Evolutionary conservation across 257 asterid species (phyloP).

Genomic region (Capsicum pubescens): DNA sequence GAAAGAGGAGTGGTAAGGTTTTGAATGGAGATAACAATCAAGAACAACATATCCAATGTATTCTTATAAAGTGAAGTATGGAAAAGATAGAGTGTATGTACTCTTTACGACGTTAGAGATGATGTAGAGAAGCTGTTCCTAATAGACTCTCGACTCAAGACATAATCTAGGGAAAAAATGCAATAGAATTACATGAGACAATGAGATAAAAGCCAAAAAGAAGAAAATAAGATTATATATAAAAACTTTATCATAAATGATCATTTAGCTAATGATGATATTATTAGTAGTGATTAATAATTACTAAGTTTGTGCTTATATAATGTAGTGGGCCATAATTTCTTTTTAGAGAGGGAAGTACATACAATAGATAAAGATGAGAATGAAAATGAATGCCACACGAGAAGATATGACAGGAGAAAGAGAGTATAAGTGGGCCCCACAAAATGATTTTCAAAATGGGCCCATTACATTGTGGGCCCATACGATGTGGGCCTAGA

Average conservation of each 20-base stretch:
- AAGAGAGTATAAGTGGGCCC: slow-evolving; percentile 33
- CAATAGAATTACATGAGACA: too few relatives aligned
- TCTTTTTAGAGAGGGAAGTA: slow-evolving; percentile 29
- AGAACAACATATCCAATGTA: too few relatives aligned
- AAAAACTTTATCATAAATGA: not conserved
- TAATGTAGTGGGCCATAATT: slow-evolving; percentile 14
- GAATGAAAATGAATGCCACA: slow-evolving; percentile 47
- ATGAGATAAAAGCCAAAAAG: slow-evolving; percentile 3
- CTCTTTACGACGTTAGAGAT: too few relatives aligned
- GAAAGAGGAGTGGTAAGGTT: not conserved
- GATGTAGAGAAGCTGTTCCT: too few relatives aligned
- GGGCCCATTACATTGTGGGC: too few relatives aligned
- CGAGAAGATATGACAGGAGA: slow-evolving; percentile 34
- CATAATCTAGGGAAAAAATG: too few relatives aligned
- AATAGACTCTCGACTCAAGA: too few relatives aligned
- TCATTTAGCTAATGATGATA: slow-evolving; percentile 36
- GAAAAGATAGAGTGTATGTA: too few relatives aligned
- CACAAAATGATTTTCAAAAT: slow-evolving; percentile 28
- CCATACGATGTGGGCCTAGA: not conserved
- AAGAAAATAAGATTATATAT: not conserved
- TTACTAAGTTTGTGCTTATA: slow-evolving; percentile 29
- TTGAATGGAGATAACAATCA: not conserved
- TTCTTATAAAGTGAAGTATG: too few relatives aligned
- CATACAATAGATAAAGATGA: slow-evolving; percentile 37
- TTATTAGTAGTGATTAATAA: slow-evolving; percentile 31